Evolutionary conservation across 495 filamentous ascomycete species (phyloP), one percentile per base, ranked within the genome.

Genomic region (Penicillium chermesinum): DNA sequence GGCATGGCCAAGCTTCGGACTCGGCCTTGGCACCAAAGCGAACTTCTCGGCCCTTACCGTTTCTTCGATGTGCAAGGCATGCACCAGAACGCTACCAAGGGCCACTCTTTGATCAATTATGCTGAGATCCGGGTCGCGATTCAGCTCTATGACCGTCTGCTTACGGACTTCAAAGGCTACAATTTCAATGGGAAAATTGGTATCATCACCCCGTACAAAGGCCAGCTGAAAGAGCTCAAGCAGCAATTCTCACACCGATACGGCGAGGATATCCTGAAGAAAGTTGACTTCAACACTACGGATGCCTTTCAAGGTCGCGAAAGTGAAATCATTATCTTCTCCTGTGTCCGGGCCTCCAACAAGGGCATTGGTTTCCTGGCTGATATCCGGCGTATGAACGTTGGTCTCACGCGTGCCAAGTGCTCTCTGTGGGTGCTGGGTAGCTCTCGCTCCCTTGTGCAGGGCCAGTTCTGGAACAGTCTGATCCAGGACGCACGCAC

Each of bases 361-460:
- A 89, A 89, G 21, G 89, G 94, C 57, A 95, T 98, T 59, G 93
- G 93, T 76, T 98, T 98, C 80, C 83, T 98, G 76, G 83, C 86
- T 37, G 93, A 98, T 70, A 95, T 98, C 60, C 83, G 93, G 42
- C 93, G 93, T 80, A 98, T 98, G 93, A 98, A 98, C 70, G 93
- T 98, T 59, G 93, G 93, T 71, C 73, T 98, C 36, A 98, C 93
- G 7, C 82, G 93, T 74, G 94, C 93, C 9, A 96, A 95, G 59
- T 94, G 87, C 12, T 96, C 90, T 2, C 76, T 98, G 19, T 98
- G 89, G 84, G 89, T 98, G 49, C 76, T 98, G 13, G 93, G 93
- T 48, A 93, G 96, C 60, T 91, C 94, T 1, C 75, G 83, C 32
- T 85, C 89, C 20, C 73, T 98, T 19, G 70, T 84, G 6, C 86